Evolutionary conservation across 129 eudicot genomes (phyloP).

Genomic region (Gnaphalium uliginosum): DNA sequence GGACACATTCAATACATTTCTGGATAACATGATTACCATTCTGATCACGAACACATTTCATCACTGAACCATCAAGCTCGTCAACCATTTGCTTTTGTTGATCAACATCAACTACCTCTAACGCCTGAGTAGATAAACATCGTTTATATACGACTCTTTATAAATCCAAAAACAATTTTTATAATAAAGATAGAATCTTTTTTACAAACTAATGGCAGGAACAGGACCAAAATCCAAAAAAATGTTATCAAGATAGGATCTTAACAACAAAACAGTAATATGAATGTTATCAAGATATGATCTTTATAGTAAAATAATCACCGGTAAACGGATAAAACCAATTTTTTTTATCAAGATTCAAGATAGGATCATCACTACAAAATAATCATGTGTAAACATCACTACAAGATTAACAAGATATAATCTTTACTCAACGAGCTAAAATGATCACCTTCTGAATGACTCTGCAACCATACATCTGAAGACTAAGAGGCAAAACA

Average conservation of each 20-base stretch:
- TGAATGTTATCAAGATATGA: background rate
- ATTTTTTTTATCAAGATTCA: background rate
- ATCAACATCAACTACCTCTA: constrained; percentile 60
- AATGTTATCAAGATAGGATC: constrained; percentile 12
- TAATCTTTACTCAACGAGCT: constrained; percentile 1
- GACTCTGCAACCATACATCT: constrained; percentile 97
- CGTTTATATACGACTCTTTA: background rate
- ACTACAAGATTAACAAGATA: background rate
- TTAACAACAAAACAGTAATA: background rate
- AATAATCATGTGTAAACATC: background rate
- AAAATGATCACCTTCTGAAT: constrained; percentile 74
- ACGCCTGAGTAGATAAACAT: constrained; percentile 42
- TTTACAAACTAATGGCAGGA: background rate
- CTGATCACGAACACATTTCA: constrained; percentile 91
- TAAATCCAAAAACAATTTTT: background rate
- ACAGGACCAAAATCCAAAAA: background rate
- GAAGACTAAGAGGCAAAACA: constrained; percentile 87
- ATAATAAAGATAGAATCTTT: constrained; percentile 15
- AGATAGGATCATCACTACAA: constrained; percentile 12
- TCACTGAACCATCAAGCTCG: constrained; percentile 82
- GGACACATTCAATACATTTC: constrained; percentile 73
- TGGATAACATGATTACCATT: constrained; percentile 94
- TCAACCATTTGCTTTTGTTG: constrained; percentile 44
- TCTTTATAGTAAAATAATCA: background rate
- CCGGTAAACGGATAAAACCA: background rate